phyloP scores from a whole-genome alignment of 73 alveolate genomes.

The Diophrys sp. region DNA sequence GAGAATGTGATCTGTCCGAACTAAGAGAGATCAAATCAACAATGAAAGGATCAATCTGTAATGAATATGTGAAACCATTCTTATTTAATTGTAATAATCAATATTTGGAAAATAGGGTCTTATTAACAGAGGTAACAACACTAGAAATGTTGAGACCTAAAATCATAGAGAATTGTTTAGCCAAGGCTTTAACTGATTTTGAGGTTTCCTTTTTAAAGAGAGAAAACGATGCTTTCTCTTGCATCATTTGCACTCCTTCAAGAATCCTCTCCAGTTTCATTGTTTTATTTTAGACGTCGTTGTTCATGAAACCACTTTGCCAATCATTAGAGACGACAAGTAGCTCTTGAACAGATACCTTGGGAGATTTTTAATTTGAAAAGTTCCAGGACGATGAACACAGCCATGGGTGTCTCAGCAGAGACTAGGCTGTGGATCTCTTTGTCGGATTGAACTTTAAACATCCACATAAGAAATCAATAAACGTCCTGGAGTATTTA shows the following conservation, averaged over 20 bases:
- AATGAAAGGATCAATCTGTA: too few relatives aligned
- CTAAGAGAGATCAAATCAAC: too few relatives aligned
- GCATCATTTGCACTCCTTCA: neutral
- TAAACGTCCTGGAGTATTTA: neutral
- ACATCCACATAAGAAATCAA: slow-evolving; percentile 4
- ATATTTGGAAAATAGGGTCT: too few relatives aligned
- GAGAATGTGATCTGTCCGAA: too few relatives aligned
- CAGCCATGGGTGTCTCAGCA: slow-evolving; percentile 1
- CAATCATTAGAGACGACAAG: neutral
- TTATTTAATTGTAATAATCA: too few relatives aligned
- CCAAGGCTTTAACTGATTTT: neutral
- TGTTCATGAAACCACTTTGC: neutral
- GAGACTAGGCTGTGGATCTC: neutral
- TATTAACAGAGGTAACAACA: too few relatives aligned
- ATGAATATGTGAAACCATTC: too few relatives aligned
- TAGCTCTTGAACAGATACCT: neutral
- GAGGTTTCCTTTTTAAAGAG: neutral
- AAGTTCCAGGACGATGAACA: neutral
- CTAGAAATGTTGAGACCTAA: neutral
- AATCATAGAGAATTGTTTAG: neutral
- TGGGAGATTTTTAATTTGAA: neutral
- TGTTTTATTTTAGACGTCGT: neutral
- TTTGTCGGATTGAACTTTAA: neutral
- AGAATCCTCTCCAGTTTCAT: neutral
- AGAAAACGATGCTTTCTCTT: neutral